Base-by-base conservation (phyloP, 805 yeast genomes). In the Tetrapisispora arboricola region DNA sequence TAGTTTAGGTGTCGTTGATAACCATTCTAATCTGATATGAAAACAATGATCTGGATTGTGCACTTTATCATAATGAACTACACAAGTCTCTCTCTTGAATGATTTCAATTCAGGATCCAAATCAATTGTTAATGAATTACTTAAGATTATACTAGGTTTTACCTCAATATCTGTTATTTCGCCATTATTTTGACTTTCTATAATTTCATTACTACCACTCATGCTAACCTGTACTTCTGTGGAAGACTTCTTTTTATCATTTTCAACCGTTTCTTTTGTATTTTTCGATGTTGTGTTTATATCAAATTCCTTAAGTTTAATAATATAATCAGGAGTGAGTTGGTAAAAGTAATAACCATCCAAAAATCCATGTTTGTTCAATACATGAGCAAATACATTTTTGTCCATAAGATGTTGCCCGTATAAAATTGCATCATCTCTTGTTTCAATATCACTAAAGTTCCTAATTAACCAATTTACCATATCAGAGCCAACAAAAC, bases 11-110 rank as follows among this genome's bases (percentile, higher is more conserved):
- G 97, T 86, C 0, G 95, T 78, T 45, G 83, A 85, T 25, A 90
- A 64, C 99, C 99, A 92, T 57, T 92, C 96, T 12, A 90, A 60
- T 36, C 95, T 68, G 25, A 92, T 72, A 54, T 90, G 97, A 65
- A 80, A 92, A 55, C 96, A 88, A 53, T 88, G 95, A 49, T 84
- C 90, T 0, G 96, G 96, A 55, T 88, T 90, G 58, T 87, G 96
- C 3, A 88, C 88, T 33, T 80, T 72, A 57, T 92, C 99, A 54
- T 85, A 84, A 61, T 90, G 96, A 1, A 92, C 86, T 6, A 78
- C 76, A 34, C 87, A 68, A 2, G 78, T 60, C 50, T 92, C 98
- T 0, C 82, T 81, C 42, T 87, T 75, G 58, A 77, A 78, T 0
- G 96, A 85, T 44, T 76, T 71, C 2, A 68, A 66, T 22, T 70